Percentiles rank a stretch among this genome's conserved stretches.
Conservation (phyloP, 1,284 basidiomycete genomes). For the Pyrrhoderma noxium region DNA sequence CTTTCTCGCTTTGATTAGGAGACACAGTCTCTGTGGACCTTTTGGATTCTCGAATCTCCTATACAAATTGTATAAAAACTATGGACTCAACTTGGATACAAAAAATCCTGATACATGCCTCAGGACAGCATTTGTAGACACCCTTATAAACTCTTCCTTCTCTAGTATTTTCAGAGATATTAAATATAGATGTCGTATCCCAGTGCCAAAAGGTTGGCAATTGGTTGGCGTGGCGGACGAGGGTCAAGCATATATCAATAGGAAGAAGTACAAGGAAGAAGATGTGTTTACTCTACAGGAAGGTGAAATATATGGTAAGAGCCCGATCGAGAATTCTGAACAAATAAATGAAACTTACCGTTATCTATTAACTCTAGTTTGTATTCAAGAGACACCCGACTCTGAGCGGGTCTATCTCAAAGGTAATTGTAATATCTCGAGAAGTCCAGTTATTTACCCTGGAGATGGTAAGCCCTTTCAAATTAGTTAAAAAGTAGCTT, state of each 20-base stretch:
- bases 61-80: constrained; percentile 22
- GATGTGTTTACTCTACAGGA: constrained; percentile 49
- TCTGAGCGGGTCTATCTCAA: constrained; percentile 42
- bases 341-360: not conserved
- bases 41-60: constrained; percentile 42
- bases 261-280: constrained; percentile 31
- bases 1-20: constrained; percentile 39
- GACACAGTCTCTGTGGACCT: constrained; percentile 43
- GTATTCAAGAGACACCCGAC: constrained; percentile 43
- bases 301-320: constrained; percentile 55
- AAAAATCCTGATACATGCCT: constrained; percentile 29
- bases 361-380: constrained; percentile 38
- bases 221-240: constrained; percentile 78
- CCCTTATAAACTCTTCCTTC: constrained; percentile 47
- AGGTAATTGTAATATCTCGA: constrained; percentile 53
- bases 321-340: not conserved
- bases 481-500: too few species aligned
- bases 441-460: constrained; percentile 63
- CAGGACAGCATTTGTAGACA: constrained; percentile 51
- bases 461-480: constrained; percentile 50
- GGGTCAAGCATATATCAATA: constrained; percentile 53
- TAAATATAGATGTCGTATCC: constrained; percentile 62
- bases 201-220: constrained; percentile 54
- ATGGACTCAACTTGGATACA: constrained; percentile 38
- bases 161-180: constrained; percentile 59